phyloP scores from a whole-genome alignment of 208 protist species.

The Balamuthia mandrillaris region DNA sequence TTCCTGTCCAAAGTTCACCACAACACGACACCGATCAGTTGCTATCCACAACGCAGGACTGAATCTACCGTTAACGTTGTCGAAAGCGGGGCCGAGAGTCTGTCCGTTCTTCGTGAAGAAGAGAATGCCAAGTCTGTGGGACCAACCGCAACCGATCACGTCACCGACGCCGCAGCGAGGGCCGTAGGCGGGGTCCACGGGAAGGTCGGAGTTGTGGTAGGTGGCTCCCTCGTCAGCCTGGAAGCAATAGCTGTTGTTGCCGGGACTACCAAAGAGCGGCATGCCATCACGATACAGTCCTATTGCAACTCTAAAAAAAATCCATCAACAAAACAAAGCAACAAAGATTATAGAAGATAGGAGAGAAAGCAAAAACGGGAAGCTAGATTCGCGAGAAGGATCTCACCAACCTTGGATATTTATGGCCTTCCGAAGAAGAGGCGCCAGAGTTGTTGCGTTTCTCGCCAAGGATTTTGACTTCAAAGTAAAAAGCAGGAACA shows the following conservation, averaged over 20 bases:
- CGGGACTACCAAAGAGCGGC: background rate
- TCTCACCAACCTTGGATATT: too few species aligned
- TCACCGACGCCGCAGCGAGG: slow-evolving; percentile 16
- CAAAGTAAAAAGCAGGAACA: slow-evolving; percentile 40
- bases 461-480: background rate
- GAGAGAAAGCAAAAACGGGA: too few species aligned
- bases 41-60: slow-evolving; percentile 13
- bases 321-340: too few species aligned
- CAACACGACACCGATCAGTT: background rate
- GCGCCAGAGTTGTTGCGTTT: too few species aligned
- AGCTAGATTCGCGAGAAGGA: too few species aligned
- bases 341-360: too few species aligned
- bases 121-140: background rate
- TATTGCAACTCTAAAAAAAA: background rate
- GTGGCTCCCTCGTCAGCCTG: background rate
- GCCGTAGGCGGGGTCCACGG: background rate
- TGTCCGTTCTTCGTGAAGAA: slow-evolving; percentile 48
- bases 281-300: slow-evolving; percentile 35
- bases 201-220: background rate
- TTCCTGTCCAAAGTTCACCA: slow-evolving; percentile 39
- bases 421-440: too few species aligned
- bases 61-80: slow-evolving; percentile 33
- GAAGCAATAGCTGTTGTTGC: background rate
- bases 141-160: slow-evolving; percentile 47
- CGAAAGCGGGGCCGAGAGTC: slow-evolving; percentile 27